These are phyloP conservation scores for Solanum pimpinellifolium DNA, from an alignment of 257 asterid genomes.

Conservation along the genomic window DNA sequence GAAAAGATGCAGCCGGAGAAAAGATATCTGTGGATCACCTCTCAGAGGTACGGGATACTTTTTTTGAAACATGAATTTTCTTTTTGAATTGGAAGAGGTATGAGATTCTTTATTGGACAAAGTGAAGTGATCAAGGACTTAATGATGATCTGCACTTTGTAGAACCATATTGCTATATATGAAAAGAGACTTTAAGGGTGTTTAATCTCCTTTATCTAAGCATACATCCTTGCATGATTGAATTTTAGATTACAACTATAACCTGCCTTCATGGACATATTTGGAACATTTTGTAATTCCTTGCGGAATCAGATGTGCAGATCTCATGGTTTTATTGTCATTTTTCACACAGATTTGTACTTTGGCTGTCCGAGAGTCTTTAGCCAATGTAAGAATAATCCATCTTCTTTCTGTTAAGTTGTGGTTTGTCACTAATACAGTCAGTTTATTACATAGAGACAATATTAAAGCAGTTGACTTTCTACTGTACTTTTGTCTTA, in stretches of 20 bases:
- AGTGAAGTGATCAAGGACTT: not conserved
- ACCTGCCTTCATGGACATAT: not conserved
- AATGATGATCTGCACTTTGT: not conserved
- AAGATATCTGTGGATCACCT: slow-evolving; percentile 47
- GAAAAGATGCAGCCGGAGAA: slow-evolving; percentile 31
- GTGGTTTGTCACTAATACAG: not conserved
- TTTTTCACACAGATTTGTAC: slow-evolving; percentile 49
- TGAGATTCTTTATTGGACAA: not conserved
- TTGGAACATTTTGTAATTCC: not conserved
- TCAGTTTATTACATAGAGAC: not conserved
- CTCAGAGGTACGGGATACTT: slow-evolving; percentile 37
- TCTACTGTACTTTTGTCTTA: slow-evolving; percentile 2
- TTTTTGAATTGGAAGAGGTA: slow-evolving; percentile 25
- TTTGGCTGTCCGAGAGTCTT: slow-evolving; percentile 53
- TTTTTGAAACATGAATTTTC: not conserved
- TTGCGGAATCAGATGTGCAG: not conserved
- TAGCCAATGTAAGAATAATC: slow-evolving; percentile 23
- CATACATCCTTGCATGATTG: not conserved
- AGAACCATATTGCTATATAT: not conserved
- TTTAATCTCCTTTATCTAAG: not conserved
- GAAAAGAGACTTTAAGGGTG: not conserved
- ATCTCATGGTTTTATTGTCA: not conserved
- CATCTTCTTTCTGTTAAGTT: not conserved
- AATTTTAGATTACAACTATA: not conserved
- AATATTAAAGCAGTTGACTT: not conserved